A percentile compares a stretch with the other conserved stretches of the same genome.
Conservation (phyloP, 768 basidiomycete species). For the Megacollybia marginata region DNA sequence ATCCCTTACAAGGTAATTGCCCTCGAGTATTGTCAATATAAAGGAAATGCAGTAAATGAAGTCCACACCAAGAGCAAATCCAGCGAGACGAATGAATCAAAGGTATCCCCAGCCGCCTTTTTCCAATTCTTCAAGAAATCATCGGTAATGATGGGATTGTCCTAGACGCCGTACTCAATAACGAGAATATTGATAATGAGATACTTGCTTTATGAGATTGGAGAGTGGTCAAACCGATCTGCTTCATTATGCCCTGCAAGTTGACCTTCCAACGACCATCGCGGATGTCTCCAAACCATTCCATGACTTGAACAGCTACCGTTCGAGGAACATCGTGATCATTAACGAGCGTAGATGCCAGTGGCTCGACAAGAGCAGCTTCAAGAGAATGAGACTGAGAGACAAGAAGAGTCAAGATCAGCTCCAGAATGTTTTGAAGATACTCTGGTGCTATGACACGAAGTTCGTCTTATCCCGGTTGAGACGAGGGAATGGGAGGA, state of each 20-base stretch:
- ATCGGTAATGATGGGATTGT: constrained; percentile 47
- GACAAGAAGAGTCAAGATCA: constrained; percentile 69
- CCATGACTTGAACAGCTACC: constrained; percentile 64
- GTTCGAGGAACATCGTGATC: constrained; percentile 63
- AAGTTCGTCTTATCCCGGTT: constrained; percentile 44
- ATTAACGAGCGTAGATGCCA: constrained; percentile 54
- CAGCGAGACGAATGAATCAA: constrained; percentile 54
- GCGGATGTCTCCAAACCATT: constrained; percentile 69
- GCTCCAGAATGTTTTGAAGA: constrained; percentile 64
- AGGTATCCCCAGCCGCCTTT: constrained; percentile 69
- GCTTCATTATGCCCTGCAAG: constrained; percentile 49
- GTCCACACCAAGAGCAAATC: constrained; percentile 58
- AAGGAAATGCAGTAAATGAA: background rate
- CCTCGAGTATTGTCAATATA: constrained; percentile 38
- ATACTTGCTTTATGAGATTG: constrained; percentile 44
- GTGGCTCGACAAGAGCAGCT: constrained; percentile 47
- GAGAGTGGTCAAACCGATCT: constrained; percentile 74
- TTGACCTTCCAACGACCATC: constrained; percentile 63
- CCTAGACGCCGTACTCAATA: constrained; percentile 25
- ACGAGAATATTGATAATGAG: background rate
- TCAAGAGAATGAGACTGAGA: constrained; percentile 48
- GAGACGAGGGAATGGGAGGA: background rate
- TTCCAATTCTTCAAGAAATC: constrained; percentile 67
- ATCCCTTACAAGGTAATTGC: constrained; percentile 57
- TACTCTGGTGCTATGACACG: constrained; percentile 64